phyloP scores from a whole-genome alignment of 345 rosid genomes.

The Hibiscus syriacus region DNA sequence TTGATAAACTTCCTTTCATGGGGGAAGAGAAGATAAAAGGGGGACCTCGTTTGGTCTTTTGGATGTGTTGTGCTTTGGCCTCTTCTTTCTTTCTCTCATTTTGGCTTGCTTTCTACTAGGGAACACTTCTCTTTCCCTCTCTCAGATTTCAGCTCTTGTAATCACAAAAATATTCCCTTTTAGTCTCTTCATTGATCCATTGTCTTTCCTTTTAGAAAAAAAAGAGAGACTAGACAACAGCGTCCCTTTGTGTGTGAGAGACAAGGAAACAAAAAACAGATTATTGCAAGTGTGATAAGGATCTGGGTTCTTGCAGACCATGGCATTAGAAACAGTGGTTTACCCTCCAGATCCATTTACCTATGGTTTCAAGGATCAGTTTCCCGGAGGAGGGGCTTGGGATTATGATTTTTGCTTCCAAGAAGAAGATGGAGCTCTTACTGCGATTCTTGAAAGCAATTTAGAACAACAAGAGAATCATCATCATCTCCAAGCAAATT shows the following conservation, averaged over 20 bases:
- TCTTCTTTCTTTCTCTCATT: background rate
- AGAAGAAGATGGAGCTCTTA: slow-evolving; percentile 30
- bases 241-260: no score
- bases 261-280: background rate
- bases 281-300: background rate
- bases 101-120: no score
- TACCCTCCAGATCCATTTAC: slow-evolving; percentile 51
- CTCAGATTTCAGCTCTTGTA: no score
- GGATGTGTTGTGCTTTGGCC: slow-evolving; percentile 4
- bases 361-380: slow-evolving; percentile 31
- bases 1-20: slow-evolving; percentile 8
- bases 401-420: slow-evolving; percentile 25
- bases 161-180: no score
- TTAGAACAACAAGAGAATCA: slow-evolving; percentile 14
- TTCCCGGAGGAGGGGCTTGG: slow-evolving; percentile 19
- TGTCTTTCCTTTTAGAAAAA: no score
- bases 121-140: background rate
- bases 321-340: slow-evolving; percentile 67
- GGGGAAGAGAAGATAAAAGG: slow-evolving; percentile 15
- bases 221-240: no score
- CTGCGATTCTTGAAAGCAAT: slow-evolving; percentile 20
- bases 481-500: slow-evolving; percentile 13
- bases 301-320: slow-evolving; percentile 4
- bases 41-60: slow-evolving; percentile 25
- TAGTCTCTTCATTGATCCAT: no score